phyloP scores from a whole-genome alignment of 306 rosid genomes.

The Acmispon strigosus region DNA sequence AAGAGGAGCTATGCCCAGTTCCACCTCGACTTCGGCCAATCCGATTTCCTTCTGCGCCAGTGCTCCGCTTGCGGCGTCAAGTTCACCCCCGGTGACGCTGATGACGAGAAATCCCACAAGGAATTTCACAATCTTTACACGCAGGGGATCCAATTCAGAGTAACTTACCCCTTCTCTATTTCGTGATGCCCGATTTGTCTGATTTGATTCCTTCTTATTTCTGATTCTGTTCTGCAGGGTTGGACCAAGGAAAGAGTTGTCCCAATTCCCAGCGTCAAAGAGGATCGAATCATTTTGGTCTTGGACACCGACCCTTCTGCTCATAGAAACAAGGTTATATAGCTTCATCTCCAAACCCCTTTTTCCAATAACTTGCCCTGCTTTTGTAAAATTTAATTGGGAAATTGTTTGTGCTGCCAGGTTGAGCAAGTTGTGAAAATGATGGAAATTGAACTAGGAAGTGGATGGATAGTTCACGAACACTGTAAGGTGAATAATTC shows the following conservation, averaged over 20 bases:
- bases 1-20: slow-evolving; percentile 80
- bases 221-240: slow-evolving; percentile 39
- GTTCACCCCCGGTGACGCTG: slow-evolving; percentile 56
- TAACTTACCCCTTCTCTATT: neutral
- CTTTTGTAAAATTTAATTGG: neutral
- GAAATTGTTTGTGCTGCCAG: slow-evolving; percentile 20
- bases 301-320: slow-evolving; percentile 46
- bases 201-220: neutral
- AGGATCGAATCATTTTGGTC: slow-evolving; percentile 49
- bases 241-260: slow-evolving; percentile 57
- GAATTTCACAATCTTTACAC: slow-evolving; percentile 57
- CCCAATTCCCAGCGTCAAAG: slow-evolving; percentile 6
- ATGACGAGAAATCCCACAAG: slow-evolving; percentile 67
- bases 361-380: neutral
- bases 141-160: slow-evolving; percentile 65
- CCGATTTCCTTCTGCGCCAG: slow-evolving; percentile 52
- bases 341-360: neutral
- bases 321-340: slow-evolving; percentile 53
- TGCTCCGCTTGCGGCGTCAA: slow-evolving; percentile 61
- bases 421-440: slow-evolving; percentile 57
- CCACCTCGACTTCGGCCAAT: slow-evolving; percentile 75
- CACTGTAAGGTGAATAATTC: slow-evolving; percentile 47
- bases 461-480: slow-evolving; percentile 60
- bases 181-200: neutral
- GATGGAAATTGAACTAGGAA: slow-evolving; percentile 81